These are phyloP conservation scores for Abrus precatorius DNA, from an alignment of 306 rosid species.

Conservation along the genomic window DNA sequence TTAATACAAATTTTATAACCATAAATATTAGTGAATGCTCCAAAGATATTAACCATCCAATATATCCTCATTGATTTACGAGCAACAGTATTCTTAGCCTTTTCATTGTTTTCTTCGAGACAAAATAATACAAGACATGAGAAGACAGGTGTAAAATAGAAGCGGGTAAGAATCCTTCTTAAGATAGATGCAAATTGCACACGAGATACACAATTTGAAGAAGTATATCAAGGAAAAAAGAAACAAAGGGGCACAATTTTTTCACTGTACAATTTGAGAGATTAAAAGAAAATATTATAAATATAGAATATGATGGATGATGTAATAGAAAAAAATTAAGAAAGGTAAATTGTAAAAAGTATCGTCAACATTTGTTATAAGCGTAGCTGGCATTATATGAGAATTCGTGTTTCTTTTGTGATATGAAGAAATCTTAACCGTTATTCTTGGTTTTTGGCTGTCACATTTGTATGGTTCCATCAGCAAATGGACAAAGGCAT, in stretches of 20 bases:
- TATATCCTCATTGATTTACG: not conserved
- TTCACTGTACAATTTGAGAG: no score
- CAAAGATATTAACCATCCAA: not conserved
- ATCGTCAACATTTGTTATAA: no score
- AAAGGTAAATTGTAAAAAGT: no score
- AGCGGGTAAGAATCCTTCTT: slow-evolving; percentile 4
- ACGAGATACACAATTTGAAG: not conserved
- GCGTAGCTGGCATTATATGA: no score
- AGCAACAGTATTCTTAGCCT: not conserved
- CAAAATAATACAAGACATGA: not conserved
- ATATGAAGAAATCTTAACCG: not conserved
- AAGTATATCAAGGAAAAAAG: not conserved
- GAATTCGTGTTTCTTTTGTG: not conserved
- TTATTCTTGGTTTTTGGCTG: not conserved
- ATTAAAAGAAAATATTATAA: no score
- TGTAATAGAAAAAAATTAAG: no score
- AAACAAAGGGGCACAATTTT: not conserved
- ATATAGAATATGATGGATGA: no score
- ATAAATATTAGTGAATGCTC: not conserved
- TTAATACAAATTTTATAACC: no score
- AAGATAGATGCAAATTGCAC: not conserved
- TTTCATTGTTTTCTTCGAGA: not conserved
- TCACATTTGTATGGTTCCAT: slow-evolving; percentile 6
- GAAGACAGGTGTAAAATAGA: not conserved
- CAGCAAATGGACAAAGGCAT: slow-evolving; percentile 43